Conservation (phyloP, 306 rosid genomes). For the Cicer bijugum region DNA sequence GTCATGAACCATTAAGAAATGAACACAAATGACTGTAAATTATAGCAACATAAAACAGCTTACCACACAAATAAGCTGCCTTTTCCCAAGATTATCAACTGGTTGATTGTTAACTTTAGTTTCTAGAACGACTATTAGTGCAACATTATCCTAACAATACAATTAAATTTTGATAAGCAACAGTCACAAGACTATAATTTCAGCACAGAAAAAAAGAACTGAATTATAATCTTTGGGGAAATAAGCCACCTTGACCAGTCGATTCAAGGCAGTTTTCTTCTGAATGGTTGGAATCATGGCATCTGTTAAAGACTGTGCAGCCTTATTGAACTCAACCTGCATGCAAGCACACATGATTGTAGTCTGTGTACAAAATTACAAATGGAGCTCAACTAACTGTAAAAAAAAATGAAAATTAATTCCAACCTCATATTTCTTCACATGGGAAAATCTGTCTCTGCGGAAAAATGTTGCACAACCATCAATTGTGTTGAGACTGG, state of each 20-base stretch:
- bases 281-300: slow-evolving; percentile 82
- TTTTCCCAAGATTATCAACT: slow-evolving; percentile 81
- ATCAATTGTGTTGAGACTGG: slow-evolving; percentile 69
- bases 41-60: slow-evolving; percentile 40
- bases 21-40: slow-evolving; percentile 4
- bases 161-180: slow-evolving; percentile 38
- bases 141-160: slow-evolving; percentile 83
- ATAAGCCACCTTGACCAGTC: slow-evolving; percentile 80
- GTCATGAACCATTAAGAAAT: slow-evolving; percentile 15
- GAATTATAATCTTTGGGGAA: slow-evolving; percentile 22
- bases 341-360: slow-evolving; percentile 41
- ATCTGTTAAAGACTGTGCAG: slow-evolving; percentile 95
- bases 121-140: slow-evolving; percentile 94
- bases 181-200: neutral
- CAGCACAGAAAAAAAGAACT: slow-evolving; percentile 4
- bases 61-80: slow-evolving; percentile 98
- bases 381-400: neutral
- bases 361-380: slow-evolving; percentile 15
- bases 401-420: slow-evolving; percentile 17
- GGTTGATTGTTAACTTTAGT: slow-evolving; percentile 82
- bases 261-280: slow-evolving; percentile 86
- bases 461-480: slow-evolving; percentile 99
- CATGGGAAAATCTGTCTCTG: slow-evolving; percentile 91
- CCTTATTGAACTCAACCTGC: slow-evolving; percentile 98
- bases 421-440: slow-evolving; percentile 94